A percentile compares a stretch with the other conserved stretches of the same genome.
Conservation (phyloP, 2,329 filamentous ascomycete species). For the Diaporthe citriasiana region DNA sequence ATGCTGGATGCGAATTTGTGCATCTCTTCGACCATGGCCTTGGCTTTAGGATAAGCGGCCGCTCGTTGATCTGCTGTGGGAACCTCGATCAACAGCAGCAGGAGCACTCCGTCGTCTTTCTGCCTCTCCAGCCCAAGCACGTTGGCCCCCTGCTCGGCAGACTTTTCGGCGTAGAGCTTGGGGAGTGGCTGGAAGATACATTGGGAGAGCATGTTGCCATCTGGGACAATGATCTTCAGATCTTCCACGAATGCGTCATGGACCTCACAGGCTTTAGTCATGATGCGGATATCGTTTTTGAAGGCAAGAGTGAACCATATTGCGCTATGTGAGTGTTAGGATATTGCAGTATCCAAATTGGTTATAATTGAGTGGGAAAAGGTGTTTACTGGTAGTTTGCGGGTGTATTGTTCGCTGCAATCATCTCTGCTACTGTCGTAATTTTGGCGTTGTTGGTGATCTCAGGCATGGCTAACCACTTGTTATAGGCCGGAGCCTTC, state of each 20-base stretch:
- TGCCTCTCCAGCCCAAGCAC: conserved; percentile 45
- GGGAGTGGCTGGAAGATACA: conserved; percentile 48
- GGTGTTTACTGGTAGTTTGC: neutral
- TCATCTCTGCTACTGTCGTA: neutral
- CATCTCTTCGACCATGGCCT: conserved; percentile 41
- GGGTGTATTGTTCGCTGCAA: neutral
- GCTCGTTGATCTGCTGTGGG: conserved; percentile 44
- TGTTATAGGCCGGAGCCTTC: neutral
- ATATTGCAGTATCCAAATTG: rapidly evolving
- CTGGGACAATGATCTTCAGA: conserved; percentile 42
- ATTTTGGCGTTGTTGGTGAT: neutral
- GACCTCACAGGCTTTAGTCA: conserved; percentile 51
- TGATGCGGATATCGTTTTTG: conserved; percentile 54
- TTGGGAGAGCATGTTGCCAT: conserved; percentile 45
- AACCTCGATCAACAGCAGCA: conserved; percentile 42
- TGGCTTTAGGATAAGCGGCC: conserved; percentile 43
- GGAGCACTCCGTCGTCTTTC: conserved; percentile 43
- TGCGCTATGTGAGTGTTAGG: conserved; percentile 44
- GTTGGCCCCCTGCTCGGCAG: conserved; percentile 44
- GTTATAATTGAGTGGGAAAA: neutral
- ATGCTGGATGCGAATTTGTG: conserved; percentile 42
- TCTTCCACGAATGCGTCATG: conserved; percentile 49
- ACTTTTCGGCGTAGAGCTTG: conserved; percentile 30
- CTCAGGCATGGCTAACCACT: conserved; percentile 2
- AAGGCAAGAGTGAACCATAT: conserved; percentile 55